Percentiles rank a stretch among this genome's conserved stretches.
Evolutionary conservation across 192 early-diverging fungal genomes (phyloP).

Genomic region (Entomortierella beljakovae): DNA sequence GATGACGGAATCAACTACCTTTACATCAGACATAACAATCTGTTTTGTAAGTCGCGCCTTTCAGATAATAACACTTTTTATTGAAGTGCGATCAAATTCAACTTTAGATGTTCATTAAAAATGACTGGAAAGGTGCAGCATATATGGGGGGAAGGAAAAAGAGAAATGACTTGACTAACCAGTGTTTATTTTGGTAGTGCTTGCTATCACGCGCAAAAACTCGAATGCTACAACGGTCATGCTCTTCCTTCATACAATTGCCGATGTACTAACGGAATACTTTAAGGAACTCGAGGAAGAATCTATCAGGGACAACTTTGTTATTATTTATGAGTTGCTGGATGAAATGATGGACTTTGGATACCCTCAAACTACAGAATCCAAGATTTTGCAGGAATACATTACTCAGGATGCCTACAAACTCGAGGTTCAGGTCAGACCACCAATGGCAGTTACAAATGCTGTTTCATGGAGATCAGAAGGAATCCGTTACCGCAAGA

Average conservation of each 20-base stretch:
- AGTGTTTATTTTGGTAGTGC: conserved; percentile 62
- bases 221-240: conserved; percentile 97
- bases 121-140: neutral
- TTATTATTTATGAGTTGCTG: conserved; percentile 89
- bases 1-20: conserved; percentile 96
- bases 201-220: conserved; percentile 97
- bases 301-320: conserved; percentile 92
- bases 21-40: conserved; percentile 95
- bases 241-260: conserved; percentile 94
- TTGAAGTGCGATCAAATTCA: neutral
- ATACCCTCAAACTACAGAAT: conserved; percentile 89
- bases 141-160: too few relatives aligned
- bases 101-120: neutral
- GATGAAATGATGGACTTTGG: conserved; percentile 97
- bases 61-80: neutral
- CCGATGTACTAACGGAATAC: conserved; percentile 92
- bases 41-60: conserved; percentile 78
- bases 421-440: conserved; percentile 89
- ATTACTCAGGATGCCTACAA: conserved; percentile 98
- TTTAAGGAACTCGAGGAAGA: conserved; percentile 92
- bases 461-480: conserved; percentile 93
- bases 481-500: conserved; percentile 96
- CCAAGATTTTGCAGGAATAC: conserved; percentile 90
- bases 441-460: conserved; percentile 94
- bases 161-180: too few relatives aligned